Percentiles rank a stretch among this genome's conserved stretches.
Evolutionary conservation across 2,329 filamentous ascomycete genomes (phyloP).

Genomic region (Plenodomus biglobosus): DNA sequence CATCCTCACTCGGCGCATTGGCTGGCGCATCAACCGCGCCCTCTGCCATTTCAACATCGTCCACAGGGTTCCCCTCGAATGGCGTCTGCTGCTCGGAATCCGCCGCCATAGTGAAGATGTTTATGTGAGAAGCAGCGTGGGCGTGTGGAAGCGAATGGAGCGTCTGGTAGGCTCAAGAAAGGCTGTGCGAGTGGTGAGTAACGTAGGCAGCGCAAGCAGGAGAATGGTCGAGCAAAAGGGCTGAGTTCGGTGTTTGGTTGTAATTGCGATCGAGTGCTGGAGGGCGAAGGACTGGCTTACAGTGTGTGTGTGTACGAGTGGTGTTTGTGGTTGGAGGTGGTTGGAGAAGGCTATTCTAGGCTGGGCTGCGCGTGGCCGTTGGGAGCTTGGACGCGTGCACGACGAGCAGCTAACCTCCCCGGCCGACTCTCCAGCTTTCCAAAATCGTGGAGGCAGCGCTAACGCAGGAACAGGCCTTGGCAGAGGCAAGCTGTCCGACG

Average conservation of each 20-base stretch:
- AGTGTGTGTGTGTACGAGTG: conserved; percentile 1
- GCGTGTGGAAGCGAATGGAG: neutral
- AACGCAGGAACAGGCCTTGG: conserved; percentile 13
- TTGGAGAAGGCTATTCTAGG: too few relatives aligned
- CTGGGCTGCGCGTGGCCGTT: neutral
- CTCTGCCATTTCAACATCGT: conserved; percentile 55
- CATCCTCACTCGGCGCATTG: conserved; percentile 28
- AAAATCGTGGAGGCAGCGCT: too few relatives aligned
- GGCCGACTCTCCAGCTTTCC: too few relatives aligned
- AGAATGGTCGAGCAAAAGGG: too few relatives aligned
- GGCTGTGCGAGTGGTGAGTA: neutral
- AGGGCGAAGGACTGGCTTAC: neutral
- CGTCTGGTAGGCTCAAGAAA: neutral
- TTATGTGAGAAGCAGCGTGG: neutral
- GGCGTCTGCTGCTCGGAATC: conserved; percentile 34
- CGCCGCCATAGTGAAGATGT: conserved; percentile 30
- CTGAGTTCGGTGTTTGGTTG: too few relatives aligned
- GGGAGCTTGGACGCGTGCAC: neutral
- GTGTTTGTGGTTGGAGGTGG: neutral
- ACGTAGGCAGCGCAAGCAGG: neutral
- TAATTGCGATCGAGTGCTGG: neutral
- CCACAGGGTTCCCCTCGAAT: conserved; percentile 34
- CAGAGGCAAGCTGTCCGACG: neutral
- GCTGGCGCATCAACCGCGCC: conserved; percentile 17
- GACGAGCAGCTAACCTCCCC: too few relatives aligned